Evolutionary conservation across 768 basidiomycete species (phyloP), one percentile per base, ranked within the genome.

Genomic region (Hydnum rufescens): DNA sequence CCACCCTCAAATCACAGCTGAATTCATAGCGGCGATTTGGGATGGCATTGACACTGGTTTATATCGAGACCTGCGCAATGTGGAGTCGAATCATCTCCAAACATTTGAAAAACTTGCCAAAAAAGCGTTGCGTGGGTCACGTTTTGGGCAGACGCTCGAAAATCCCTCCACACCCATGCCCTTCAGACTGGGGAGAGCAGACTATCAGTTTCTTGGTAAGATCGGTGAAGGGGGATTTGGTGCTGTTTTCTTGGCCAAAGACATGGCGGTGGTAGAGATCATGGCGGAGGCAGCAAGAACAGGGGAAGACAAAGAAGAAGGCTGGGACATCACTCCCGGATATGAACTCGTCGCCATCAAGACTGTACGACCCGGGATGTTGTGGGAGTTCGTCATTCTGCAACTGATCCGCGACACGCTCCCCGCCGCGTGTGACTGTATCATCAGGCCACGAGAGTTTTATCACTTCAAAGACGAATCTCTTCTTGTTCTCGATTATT

Each of bases 201-300:
- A 68, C 51, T 88, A 83, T 60, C 74, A 73, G 51, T 76, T 96
- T 3, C 67, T 71, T 2, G 82, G 82, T 56, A 99, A 97, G 64
- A 71, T 99, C 23, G 95, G 95, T 18, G 95, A 99, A 66, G 95
- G 95, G 3, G 88, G 92, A 0, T 99, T 93, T 59, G 95, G 93
- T 2, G 75, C 82, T 2, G 95, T 99, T n/a, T 99, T 93, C 70
- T 75, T 81, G 55, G 86, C 84, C 3, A 72, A 74, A 52, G 64
- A 66, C 52, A 22, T 53, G 31, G 46, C 62, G 8, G 58, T 56
- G 61, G 56, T 51, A 63, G 60, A 61, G 47, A 51, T 48, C 31
- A 44, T 65, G 0, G 70, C 70, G 4, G 72, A 72, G 2, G 70
- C 71, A 3, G 70, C 68, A 5, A 65, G 68, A 0, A 39, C 13